A percentile compares a stretch with the other conserved stretches of the same genome.
phyloP scores from a whole-genome alignment of 2,329 filamentous ascomycete genomes.

The Magnaporthales sp. region DNA sequence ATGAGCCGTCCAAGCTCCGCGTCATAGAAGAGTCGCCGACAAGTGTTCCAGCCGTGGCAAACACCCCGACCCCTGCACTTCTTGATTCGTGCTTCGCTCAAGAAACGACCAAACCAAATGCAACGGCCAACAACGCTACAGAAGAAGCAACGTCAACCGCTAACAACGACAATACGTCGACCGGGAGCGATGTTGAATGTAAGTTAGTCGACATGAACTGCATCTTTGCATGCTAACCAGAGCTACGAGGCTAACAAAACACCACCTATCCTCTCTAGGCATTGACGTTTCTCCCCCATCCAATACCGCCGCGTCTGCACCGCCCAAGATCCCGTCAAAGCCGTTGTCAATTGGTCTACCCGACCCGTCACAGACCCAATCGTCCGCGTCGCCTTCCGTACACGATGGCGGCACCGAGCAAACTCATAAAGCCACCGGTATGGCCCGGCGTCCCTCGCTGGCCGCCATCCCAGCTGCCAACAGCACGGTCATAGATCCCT shows the following conservation, averaged over 20 bases:
- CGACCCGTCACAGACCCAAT: background rate
- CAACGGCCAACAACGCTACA: background rate
- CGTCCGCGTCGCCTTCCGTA: constrained; percentile 7
- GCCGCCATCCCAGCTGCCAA: constrained; percentile 1
- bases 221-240: background rate
- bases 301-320: background rate
- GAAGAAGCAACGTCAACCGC: background rate
- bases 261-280: background rate
- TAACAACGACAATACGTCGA: background rate
- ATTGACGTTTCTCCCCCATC: background rate
- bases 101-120: background rate
- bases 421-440: background rate
- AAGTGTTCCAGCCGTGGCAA: background rate
- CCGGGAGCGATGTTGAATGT: background rate
- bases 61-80: background rate
- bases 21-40: background rate
- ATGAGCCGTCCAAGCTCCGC: background rate
- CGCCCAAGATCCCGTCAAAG: background rate
- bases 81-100: background rate
- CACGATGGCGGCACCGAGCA: constrained; percentile 9
- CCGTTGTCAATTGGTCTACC: background rate
- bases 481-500: constrained; percentile 17
- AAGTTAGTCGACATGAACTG: no score
- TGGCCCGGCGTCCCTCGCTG: constrained; percentile 5
- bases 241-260: background rate